Percentiles rank a stretch among this genome's conserved stretches.
These are phyloP conservation scores for Scutellaria galericulata DNA, from an alignment of 257 asterid genomes.

Conservation along the genomic window DNA sequence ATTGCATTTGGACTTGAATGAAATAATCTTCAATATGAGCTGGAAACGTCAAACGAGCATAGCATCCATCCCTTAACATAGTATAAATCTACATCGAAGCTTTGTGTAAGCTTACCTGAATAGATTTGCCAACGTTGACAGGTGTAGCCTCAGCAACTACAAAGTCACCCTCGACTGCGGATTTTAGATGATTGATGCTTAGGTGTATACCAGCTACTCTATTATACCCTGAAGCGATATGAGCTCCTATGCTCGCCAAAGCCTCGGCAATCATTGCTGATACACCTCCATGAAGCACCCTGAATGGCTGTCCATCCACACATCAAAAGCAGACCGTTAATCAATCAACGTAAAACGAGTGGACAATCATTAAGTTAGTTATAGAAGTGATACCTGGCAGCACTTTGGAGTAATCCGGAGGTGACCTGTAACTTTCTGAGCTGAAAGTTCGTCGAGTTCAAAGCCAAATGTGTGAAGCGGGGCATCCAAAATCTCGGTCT, in stretches of 20 bases:
- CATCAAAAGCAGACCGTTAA: neutral
- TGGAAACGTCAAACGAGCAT: neutral
- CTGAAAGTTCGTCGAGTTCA: conserved; percentile 70
- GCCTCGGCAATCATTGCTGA: conserved; percentile 66
- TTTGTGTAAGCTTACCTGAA: conserved; percentile 56
- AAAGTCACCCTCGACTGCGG: conserved; percentile 70
- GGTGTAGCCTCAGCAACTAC: conserved; percentile 81
- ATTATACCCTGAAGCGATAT: conserved; percentile 52
- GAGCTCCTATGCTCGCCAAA: conserved; percentile 67
- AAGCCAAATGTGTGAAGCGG: conserved; percentile 75
- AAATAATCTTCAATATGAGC: neutral
- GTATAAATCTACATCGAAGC: neutral
- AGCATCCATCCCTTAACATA: neutral
- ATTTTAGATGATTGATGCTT: conserved; percentile 63
- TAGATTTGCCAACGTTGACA: conserved; percentile 64
- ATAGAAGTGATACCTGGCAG: conserved; percentile 56
- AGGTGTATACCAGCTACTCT: conserved; percentile 68
- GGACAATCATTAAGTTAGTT: neutral
- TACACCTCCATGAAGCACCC: conserved; percentile 65
- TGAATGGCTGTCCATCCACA: conserved; percentile 53
- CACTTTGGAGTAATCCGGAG: conserved; percentile 61
- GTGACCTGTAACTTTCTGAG: conserved; percentile 69
- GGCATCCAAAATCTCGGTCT: conserved; percentile 59
- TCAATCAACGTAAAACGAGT: neutral
- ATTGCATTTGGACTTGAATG: too few relatives aligned